Conservation (phyloP, 352 stramenopile species). For the Phytophthora lateralis region DNA sequence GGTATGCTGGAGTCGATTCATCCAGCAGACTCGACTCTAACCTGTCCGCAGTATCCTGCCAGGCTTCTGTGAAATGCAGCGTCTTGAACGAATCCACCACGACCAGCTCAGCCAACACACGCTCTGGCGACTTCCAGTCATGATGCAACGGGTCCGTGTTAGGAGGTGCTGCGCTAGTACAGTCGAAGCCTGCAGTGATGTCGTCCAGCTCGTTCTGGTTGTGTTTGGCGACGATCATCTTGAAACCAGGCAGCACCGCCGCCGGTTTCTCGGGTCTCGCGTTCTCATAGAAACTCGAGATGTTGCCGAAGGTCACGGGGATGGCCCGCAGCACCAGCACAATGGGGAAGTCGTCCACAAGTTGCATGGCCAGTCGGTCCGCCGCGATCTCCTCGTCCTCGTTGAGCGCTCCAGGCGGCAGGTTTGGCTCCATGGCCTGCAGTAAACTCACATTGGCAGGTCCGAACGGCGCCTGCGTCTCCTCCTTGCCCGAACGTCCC, state of each 20-base stretch:
- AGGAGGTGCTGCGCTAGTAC: constrained; percentile 11
- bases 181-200: constrained; percentile 22
- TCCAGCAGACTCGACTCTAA: constrained; percentile 48
- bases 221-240: constrained; percentile 72
- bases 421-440: constrained; percentile 45
- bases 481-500: constrained; percentile 31
- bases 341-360: constrained; percentile 65
- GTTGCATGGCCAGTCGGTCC: constrained; percentile 65
- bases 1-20: constrained; percentile 10
- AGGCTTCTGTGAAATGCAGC: constrained; percentile 67
- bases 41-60: constrained; percentile 49
- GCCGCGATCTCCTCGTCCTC: constrained; percentile 78
- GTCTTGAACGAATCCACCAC: constrained; percentile 66
- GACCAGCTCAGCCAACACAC: constrained; percentile 59
- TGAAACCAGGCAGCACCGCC: constrained; percentile 81
- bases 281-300: constrained; percentile 80
- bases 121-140: constrained; percentile 56
- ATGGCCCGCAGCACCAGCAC: constrained; percentile 78
- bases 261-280: constrained; percentile 20
- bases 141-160: constrained; percentile 29
- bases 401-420: constrained; percentile 34
- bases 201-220: constrained; percentile 35
- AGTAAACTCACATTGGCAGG: constrained; percentile 52
- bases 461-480: constrained; percentile 62
- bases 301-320: constrained; percentile 69